Conservation (phyloP, 495 filamentous ascomycete species). For the Oleoguttula mirabilis region DNA sequence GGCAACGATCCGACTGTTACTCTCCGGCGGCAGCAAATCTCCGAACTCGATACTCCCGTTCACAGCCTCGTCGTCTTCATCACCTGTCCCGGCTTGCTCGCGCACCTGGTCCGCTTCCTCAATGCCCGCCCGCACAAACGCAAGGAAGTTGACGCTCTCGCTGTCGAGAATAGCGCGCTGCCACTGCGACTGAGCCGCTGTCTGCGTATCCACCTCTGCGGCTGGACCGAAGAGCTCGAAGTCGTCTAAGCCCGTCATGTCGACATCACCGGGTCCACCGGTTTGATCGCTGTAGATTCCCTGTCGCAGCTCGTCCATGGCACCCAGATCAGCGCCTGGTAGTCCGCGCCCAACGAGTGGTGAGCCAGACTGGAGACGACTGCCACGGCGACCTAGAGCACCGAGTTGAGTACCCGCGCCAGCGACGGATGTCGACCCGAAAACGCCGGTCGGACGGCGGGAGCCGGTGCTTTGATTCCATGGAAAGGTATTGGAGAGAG, state of each 20-base stretch:
- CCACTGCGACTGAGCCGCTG: constrained; percentile 33
- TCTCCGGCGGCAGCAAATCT: constrained; percentile 42
- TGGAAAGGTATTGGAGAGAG: constrained; percentile 48
- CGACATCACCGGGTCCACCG: constrained; percentile 1
- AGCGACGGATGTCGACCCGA: constrained; percentile 47
- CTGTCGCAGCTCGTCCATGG: not conserved
- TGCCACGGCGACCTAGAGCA: constrained; percentile 37
- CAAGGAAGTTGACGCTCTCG: constrained; percentile 49
- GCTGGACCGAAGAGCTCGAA: constrained; percentile 38
- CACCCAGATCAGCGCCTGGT: constrained; percentile 28
- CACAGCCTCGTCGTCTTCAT: constrained; percentile 26
- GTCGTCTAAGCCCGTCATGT: constrained; percentile 8
- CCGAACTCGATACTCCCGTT: constrained; percentile 43
- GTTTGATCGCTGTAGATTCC: constrained; percentile 29
- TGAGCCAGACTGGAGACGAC: constrained; percentile 46
- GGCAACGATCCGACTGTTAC: constrained; percentile 47
- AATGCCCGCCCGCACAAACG: constrained; percentile 39
- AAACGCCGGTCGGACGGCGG: constrained; percentile 38
- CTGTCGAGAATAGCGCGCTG: constrained; percentile 40
- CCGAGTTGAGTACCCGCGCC: constrained; percentile 39
- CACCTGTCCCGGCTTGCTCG: constrained; percentile 24
- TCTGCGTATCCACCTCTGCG: constrained; percentile 37
- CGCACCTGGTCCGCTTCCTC: constrained; percentile 23
- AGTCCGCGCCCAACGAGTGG: constrained; percentile 47
- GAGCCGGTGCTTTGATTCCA: constrained; percentile 56